Base-by-base conservation (phyloP, 1,284 basidiomycete species). In the Calocybe gambosa region DNA sequence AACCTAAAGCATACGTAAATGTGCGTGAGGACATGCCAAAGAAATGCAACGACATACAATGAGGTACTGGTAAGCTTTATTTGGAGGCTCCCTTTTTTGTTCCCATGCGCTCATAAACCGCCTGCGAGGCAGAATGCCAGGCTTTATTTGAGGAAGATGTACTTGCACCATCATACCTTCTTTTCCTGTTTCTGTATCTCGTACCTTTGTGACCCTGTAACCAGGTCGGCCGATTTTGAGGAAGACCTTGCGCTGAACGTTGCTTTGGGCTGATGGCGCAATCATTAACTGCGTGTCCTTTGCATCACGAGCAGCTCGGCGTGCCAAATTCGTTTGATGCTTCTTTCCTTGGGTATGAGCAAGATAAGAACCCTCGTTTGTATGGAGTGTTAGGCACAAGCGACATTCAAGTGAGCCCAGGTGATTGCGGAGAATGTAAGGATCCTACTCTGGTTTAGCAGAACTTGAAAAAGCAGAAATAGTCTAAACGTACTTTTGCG, bases 281-380 rank as follows among this genome's bases (percentile, higher is more conserved):
- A 93, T 84, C 74, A 89, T 86, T 52, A 95, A 68, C 62, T 90
- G 85, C 0, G 84, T 82, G 60, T 98, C 93, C 63, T 97, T 95
- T 43, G 92, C 89, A 72, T 99, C 96, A 47, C 86, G 80, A 9
- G 95, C 95, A 0, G 96, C 96, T 56, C 96, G 84, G 38, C 96
- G 81, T 3, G 95, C 96, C 28, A 99, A 82, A 63, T 99, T 99
- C 1, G 95, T 97, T 66, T 99, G 96, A 62, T 99, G 96, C 66
- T 99, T 99, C 72, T 99, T 99, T 23, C 96, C 96, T 71, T 99
- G 96, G 0, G 96, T 99, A 59, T 99, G 96, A 0, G 96, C 95
- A 39, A 99, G 86, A 66, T 99, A 99, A 16, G 93, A 97, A 20
- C 96, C 96, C 70, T 99, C 96, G 63, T 99, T 99, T 19, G 96